phyloP scores from a whole-genome alignment of 1,139 yeast genomes.

The Candida sp. region DNA sequence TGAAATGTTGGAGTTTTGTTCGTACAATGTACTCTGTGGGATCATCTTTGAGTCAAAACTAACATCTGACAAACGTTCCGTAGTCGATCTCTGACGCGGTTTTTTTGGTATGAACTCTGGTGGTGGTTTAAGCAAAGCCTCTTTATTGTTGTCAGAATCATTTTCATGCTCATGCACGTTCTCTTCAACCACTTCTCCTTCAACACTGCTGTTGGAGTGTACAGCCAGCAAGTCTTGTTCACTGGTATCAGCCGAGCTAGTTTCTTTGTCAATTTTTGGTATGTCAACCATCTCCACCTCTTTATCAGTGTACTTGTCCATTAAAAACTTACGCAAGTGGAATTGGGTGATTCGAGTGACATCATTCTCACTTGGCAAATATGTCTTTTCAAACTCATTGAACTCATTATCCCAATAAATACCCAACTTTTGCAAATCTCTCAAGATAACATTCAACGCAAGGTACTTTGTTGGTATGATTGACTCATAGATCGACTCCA shows the following conservation, averaged over 20 bases:
- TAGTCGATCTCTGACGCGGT: slow-evolving; percentile 5
- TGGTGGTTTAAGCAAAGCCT: neutral
- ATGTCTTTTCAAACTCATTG: slow-evolving; percentile 77
- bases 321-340: slow-evolving; percentile 78
- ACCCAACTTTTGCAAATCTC: slow-evolving; percentile 81
- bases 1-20: slow-evolving; percentile 16
- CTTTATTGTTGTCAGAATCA: neutral
- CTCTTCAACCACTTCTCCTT: neutral
- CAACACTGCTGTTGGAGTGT: neutral
- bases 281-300: slow-evolving; percentile 15
- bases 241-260: neutral
- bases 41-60: slow-evolving; percentile 16
- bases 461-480: slow-evolving; percentile 71
- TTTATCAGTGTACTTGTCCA: slow-evolving; percentile 47
- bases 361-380: slow-evolving; percentile 92
- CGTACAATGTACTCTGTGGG: slow-evolving; percentile 12
- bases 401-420: slow-evolving; percentile 91
- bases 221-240: neutral
- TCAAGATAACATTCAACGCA: slow-evolving; percentile 67
- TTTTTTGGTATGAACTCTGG: slow-evolving; percentile 9
- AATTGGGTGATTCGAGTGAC: slow-evolving; percentile 90
- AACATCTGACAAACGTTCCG: slow-evolving; percentile 10
- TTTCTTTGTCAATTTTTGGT: neutral
- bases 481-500: slow-evolving; percentile 56
- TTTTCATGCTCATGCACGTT: neutral